phyloP scores from a whole-genome alignment of 495 filamentous ascomycete species.

The Penicillium turbatum region DNA sequence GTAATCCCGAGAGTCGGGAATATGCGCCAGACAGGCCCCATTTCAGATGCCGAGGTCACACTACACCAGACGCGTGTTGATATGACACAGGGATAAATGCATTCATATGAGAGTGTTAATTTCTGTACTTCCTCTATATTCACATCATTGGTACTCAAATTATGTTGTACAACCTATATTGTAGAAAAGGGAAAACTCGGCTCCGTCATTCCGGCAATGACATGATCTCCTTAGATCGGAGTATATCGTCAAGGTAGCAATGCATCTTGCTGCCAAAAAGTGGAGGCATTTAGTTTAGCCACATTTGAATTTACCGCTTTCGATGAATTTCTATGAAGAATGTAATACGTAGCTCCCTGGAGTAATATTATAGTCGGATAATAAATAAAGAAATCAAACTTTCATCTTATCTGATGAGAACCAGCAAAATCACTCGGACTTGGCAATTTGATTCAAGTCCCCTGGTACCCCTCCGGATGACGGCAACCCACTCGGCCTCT shows the following conservation, averaged over 20 bases:
- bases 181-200: conserved; percentile 3
- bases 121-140: no score
- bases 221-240: not conserved
- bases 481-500: conserved; percentile 6
- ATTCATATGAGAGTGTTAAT: no score
- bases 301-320: not conserved
- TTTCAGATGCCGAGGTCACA: conserved; percentile 4
- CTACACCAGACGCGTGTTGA: not conserved
- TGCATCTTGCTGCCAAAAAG: conserved; percentile 3
- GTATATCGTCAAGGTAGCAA: not conserved
- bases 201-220: not conserved
- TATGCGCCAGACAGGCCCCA: not conserved
- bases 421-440: conserved; percentile 2
- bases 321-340: no score
- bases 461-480: conserved; percentile 1
- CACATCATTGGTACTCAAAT: no score
- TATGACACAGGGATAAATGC: not conserved
- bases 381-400: conserved; percentile 1
- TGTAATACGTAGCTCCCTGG: no score
- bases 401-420: conserved; percentile 27
- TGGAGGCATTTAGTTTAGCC: not conserved
- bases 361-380: no score
- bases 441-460: conserved; percentile 7
- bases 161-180: not conserved
- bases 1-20: conserved; percentile 4